Conservation (phyloP, 768 basidiomycete genomes). For the Rubroboletus pulcherrimus region DNA sequence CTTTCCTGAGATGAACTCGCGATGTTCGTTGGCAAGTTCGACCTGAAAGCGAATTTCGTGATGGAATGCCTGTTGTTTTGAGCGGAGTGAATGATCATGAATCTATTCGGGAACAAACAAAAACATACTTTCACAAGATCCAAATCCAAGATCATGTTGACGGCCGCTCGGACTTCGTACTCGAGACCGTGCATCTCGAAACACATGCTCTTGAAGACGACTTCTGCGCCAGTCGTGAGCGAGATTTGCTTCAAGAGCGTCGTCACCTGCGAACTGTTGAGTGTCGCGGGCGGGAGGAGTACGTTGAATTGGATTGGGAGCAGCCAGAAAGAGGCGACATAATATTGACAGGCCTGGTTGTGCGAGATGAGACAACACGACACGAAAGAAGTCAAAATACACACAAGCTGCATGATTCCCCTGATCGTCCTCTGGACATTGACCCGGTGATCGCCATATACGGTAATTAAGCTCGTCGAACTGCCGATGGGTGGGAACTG, state of each 20-base stretch:
- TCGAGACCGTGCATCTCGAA: conserved; percentile 97
- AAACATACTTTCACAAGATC: conserved; percentile 80
- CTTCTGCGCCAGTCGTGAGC: conserved; percentile 82
- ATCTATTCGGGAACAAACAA: not conserved
- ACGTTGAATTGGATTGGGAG: conserved; percentile 93
- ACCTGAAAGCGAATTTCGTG: conserved; percentile 98
- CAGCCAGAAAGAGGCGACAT: conserved; percentile 96
- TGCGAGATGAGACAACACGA: conserved; percentile 20
- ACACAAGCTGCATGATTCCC: conserved; percentile 89
- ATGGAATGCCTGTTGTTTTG: conserved; percentile 67
- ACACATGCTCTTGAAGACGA: conserved; percentile 95
- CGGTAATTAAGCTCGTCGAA: conserved; percentile 87
- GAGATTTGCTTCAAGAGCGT: conserved; percentile 85
- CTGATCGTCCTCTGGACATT: conserved; percentile 93
- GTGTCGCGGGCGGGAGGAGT: conserved; percentile 73
- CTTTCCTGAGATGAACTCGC: conserved; percentile 98
- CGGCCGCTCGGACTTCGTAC: conserved; percentile 82
- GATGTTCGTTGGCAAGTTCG: conserved; percentile 94
- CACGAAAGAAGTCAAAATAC: conserved; percentile 30
- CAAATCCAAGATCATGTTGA: conserved; percentile 82
- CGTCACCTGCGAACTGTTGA: conserved; percentile 80
- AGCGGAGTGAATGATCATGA: not conserved
- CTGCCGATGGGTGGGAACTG: conserved; percentile 91
- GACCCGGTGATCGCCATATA: conserved; percentile 90
- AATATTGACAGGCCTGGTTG: conserved; percentile 84